phyloP scores from a whole-genome alignment of 768 basidiomycete species.

The Russula griseocarnosa region DNA sequence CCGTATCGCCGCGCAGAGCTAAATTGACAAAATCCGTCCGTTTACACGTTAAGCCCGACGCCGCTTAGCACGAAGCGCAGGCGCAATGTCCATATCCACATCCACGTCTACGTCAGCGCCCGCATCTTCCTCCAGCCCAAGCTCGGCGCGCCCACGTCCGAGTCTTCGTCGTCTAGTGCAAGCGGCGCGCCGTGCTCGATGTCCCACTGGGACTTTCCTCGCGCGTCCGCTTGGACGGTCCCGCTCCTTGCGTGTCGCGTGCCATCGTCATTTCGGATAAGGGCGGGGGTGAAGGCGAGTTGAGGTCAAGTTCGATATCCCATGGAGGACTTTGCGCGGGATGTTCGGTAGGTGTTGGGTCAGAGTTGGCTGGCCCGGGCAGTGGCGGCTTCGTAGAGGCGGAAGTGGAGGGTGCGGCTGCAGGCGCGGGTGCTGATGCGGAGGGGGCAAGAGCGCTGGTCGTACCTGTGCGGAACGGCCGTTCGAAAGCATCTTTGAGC shows the following conservation, averaged over 20 bases:
- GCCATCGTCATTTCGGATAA: neutral
- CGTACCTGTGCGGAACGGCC: slow-evolving; percentile 74
- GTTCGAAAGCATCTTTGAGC: slow-evolving; percentile 85
- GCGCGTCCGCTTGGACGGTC: too few species aligned
- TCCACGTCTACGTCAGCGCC: slow-evolving; percentile 1
- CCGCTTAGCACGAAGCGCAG: slow-evolving; percentile 22
- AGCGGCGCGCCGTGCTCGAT: slow-evolving; percentile 15
- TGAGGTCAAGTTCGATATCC: slow-evolving; percentile 75
- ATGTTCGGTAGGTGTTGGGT: too few species aligned
- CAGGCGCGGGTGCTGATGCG: slow-evolving; percentile 14
- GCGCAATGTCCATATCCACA: slow-evolving; percentile 16
- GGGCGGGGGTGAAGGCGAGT: slow-evolving; percentile 27
- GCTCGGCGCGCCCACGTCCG: neutral
- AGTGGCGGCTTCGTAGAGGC: neutral
- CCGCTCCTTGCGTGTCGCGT: neutral
- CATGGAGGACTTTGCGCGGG: slow-evolving; percentile 43
- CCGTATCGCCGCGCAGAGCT: neutral
- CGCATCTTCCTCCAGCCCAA: slow-evolving; percentile 1
- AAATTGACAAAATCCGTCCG: neutral
- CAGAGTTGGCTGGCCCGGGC: neutral
- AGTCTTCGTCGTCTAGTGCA: neutral
- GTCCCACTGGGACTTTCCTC: slow-evolving; percentile 26
- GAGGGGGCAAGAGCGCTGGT: too few species aligned
- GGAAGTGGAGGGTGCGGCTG: too few species aligned
- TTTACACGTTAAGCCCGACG: slow-evolving; percentile 6